Conservation (phyloP, 164 flowering plant species). For the Aristolochia fimbriata region DNA sequence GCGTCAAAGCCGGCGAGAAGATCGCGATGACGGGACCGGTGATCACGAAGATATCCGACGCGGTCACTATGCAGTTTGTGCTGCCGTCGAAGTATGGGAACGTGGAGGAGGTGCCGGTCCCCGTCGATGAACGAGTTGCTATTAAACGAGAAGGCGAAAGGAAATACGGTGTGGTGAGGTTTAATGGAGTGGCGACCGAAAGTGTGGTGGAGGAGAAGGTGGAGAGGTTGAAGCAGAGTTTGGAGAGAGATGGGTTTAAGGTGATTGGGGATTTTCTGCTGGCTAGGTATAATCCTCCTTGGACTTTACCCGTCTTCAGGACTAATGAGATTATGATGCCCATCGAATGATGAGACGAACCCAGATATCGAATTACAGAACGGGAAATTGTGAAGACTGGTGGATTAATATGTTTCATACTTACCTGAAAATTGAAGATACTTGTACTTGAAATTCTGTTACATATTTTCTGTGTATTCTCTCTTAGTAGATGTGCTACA, state of each 20-base stretch:
- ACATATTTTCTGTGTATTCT: too few species aligned
- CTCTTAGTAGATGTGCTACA: too few species aligned
- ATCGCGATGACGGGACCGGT: conserved; percentile 81
- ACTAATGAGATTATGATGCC: conserved; percentile 81
- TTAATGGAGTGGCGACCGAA: conserved; percentile 58
- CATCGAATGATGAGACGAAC: conserved; percentile 27
- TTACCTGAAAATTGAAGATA: too few species aligned
- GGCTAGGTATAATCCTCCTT: conserved; percentile 86
- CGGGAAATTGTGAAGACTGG: too few species aligned
- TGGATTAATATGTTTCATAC: too few species aligned
- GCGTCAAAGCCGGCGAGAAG: conserved; percentile 22
- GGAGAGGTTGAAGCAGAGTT: conserved; percentile 39
- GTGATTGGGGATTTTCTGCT: conserved; percentile 42
- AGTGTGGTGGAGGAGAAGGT: conserved; percentile 54
- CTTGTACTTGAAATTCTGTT: too few species aligned
- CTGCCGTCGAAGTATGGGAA: conserved; percentile 49
- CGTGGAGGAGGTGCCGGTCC: conserved; percentile 76
- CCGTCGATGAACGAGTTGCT: conserved; percentile 74
- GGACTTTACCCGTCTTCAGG: conserved; percentile 67
- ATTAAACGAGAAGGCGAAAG: conserved; percentile 68
- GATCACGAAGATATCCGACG: conserved; percentile 19
- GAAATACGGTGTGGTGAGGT: conserved; percentile 68
- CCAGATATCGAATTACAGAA: not conserved
- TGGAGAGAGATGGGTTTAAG: conserved; percentile 70
- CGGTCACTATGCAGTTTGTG: conserved; percentile 73